Percentiles rank a stretch among this genome's conserved stretches.
These are phyloP conservation scores for Pythium volutum DNA, from an alignment of 352 stramenopile species.

Conservation along the genomic window DNA sequence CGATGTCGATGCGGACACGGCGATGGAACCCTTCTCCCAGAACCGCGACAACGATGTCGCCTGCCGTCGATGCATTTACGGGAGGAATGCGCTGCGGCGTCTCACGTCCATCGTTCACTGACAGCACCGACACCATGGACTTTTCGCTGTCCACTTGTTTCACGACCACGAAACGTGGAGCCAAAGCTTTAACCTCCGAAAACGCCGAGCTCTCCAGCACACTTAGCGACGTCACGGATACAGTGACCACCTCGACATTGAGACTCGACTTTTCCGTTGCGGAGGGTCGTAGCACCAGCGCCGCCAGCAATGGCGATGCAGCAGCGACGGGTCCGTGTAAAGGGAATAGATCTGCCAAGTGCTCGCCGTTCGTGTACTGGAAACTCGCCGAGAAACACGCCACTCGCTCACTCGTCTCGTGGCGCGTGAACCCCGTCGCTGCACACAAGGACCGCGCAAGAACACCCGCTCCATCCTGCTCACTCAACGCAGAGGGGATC, in stretches of 20 bases:
- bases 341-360: not conserved
- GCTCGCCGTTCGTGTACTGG: not conserved
- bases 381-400: slow-evolving; percentile 17
- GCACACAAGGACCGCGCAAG: slow-evolving; percentile 20
- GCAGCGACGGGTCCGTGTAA: not conserved
- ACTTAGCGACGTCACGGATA: not conserved
- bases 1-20: slow-evolving; percentile 3
- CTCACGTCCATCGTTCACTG: not conserved
- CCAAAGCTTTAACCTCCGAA: not conserved
- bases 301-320: not conserved
- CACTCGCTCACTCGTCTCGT: not conserved
- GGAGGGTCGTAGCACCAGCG: not conserved
- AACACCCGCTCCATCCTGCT: not conserved
- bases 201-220: slow-evolving; percentile 1
- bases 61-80: not conserved
- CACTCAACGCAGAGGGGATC: not conserved
- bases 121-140: not conserved
- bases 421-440: slow-evolving; percentile 12
- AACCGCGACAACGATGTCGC: slow-evolving; percentile 5
- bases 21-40: slow-evolving; percentile 26
- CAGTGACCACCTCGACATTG: not conserved
- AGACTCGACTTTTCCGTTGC: not conserved
- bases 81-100: not conserved
- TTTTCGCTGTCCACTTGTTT: not conserved
- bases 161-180: not conserved